Conservation (phyloP, 2,329 filamentous ascomycete genomes). For the Sclerotinia borealis region DNA sequence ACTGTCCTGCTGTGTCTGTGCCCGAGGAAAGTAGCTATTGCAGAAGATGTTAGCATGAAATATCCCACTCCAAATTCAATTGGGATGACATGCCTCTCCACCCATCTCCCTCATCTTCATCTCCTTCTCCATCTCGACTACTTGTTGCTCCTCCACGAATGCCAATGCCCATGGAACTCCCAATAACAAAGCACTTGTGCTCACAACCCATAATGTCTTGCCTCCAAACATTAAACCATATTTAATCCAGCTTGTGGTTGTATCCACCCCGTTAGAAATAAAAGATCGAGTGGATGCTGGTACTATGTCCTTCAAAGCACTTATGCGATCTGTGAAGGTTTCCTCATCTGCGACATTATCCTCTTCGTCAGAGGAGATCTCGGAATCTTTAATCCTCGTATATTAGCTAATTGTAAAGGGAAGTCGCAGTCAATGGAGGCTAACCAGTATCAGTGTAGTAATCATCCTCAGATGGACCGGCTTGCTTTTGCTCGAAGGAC, state of each 20-base stretch:
- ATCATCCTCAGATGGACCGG: slow-evolving; percentile 62
- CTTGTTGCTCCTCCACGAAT: slow-evolving; percentile 92
- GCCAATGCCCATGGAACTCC: slow-evolving; percentile 92
- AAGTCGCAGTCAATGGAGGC: slow-evolving; percentile 20
- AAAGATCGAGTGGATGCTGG: slow-evolving; percentile 65
- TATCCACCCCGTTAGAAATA: slow-evolving; percentile 54
- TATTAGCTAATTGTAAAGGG: slow-evolving; percentile 17
- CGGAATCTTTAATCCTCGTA: slow-evolving; percentile 53
- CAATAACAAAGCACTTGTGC: slow-evolving; percentile 80
- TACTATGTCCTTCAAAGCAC: slow-evolving; percentile 69
- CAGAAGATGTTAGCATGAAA: slow-evolving; percentile 13
- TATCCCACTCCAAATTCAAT: background rate
- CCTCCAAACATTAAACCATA: slow-evolving; percentile 65
- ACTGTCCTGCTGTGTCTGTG: slow-evolving; percentile 19
- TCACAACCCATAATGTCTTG: slow-evolving; percentile 85
- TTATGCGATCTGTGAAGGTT: slow-evolving; percentile 60
- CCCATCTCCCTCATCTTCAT: slow-evolving; percentile 92
- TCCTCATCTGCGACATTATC: slow-evolving; percentile 54
- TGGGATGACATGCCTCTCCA: slow-evolving; percentile 53
- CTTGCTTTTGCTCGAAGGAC: slow-evolving; percentile 72
- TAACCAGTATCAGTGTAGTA: slow-evolving; percentile 90
- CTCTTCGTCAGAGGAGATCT: slow-evolving; percentile 76
- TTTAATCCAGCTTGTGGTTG: slow-evolving; percentile 51
- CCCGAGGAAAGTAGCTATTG: slow-evolving; percentile 25
- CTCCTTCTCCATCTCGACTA: slow-evolving; percentile 96